Base-by-base conservation (phyloP, 2,329 filamentous ascomycete genomes). In the Hawksworthiomyces lignivorus region DNA sequence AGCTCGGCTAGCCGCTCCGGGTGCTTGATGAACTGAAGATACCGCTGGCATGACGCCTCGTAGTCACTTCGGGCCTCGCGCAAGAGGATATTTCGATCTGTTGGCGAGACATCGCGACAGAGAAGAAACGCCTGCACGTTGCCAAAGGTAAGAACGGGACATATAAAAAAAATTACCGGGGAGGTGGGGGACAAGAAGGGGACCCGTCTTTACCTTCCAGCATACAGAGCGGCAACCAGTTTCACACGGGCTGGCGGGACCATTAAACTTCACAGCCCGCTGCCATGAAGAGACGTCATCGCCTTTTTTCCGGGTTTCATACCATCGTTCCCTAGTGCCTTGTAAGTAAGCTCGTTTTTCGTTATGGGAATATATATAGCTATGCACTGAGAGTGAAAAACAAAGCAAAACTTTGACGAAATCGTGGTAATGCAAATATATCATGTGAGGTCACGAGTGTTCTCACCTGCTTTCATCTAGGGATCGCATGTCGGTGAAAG, bases 161-260 rank as follows among this genome's bases (percentile, higher is more conserved):
- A n/a, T n/a, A n/a, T n/a, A n/a, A n/a, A n/a, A n/a, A n/a, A n/a
- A n/a, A n/a, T n/a, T n/a, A n/a, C n/a, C n/a, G n/a, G n/a, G n/a
- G 35, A 37, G 6, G 35, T n/a, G 5, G 4, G 5, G 7, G 36
- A 5, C 7, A 29, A n/a, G 9, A 8, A 11, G 10, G 9, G 5
- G 19, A 3, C 22, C 1, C n/a, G n/a, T 19, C 14, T 41, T 53
- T 57, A 83, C 85, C 77, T 95, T 96, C 90, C 90, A 97, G 62
- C 84, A 94, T 28, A 94, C 74, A 4, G 90, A 96, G 43, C 89
- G 80, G 50, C 88, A 77, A 12, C 87, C 87, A 35, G 79, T 69
- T 40, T 80, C 65, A 58, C 83, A 87, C 36, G 82, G 78, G 54
- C 74, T 84, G 10, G 61, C 61, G 14, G 72, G 60, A 15, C 74